Evolutionary conservation across 2,329 filamentous ascomycete genomes (phyloP).

Genomic region (Chaetomium olivaceum): DNA sequence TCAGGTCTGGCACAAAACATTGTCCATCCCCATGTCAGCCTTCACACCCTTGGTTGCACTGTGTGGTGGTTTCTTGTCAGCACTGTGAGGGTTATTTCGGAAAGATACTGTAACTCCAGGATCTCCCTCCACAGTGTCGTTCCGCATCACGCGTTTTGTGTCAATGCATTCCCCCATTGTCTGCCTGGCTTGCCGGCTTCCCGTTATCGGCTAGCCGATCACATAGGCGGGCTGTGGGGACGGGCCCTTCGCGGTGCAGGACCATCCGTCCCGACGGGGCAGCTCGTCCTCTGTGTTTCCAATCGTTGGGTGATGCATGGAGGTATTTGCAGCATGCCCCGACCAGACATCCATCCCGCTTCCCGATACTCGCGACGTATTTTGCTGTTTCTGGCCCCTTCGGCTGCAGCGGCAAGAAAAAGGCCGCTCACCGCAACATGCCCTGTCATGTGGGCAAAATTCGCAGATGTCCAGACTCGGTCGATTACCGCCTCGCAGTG

Average conservation of each 20-base stretch:
- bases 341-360: not conserved
- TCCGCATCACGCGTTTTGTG: not conserved
- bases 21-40: not conserved
- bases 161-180: not conserved
- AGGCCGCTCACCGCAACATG: conserved; percentile 20
- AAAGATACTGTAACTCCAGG: not conserved
- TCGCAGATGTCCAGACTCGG: conserved; percentile 5
- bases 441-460: conserved; percentile 14
- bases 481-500: conserved; percentile 8
- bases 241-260: conserved; percentile 4
- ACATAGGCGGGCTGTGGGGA: no score
- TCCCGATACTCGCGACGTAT: not conserved
- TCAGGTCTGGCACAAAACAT: not conserved
- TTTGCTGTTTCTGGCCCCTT: not conserved
- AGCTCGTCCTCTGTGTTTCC: not conserved
- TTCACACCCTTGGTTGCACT: not conserved
- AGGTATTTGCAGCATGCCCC: not conserved
- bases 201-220: conserved; percentile 14
- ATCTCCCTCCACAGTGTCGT: not conserved
- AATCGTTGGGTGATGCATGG: not conserved
- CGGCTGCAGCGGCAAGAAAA: conserved; percentile 13
- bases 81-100: not conserved
- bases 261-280: conserved; percentile 1
- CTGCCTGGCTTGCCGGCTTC: conserved; percentile 4
- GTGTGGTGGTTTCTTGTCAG: not conserved